phyloP scores from a whole-genome alignment of 2,329 filamentous ascomycete genomes.

The Cryphonectria japonica region DNA sequence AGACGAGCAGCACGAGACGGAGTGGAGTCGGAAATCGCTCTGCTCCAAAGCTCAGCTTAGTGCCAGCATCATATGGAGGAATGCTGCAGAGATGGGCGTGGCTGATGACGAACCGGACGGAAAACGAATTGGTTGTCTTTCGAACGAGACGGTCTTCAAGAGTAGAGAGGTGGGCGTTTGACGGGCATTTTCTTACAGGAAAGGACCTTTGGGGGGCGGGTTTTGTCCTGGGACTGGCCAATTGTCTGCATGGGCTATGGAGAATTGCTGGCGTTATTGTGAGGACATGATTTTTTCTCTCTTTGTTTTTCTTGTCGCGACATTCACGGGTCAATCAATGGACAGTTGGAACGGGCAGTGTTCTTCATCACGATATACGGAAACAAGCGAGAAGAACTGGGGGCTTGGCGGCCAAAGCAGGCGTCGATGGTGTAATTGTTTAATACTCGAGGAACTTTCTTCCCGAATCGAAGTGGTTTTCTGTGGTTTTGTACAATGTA shows the following conservation, averaged over 20 bases:
- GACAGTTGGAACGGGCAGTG: not conserved
- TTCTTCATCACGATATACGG: not conserved
- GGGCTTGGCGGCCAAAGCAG: not conserved
- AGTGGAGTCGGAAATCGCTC: no score
- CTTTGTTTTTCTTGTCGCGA: not conserved
- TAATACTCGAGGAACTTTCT: not conserved
- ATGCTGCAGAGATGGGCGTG: not conserved
- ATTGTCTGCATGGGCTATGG: not conserved
- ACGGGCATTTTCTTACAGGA: not conserved
- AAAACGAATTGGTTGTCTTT: not conserved
- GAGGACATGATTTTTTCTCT: not conserved
- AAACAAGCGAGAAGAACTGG: not conserved
- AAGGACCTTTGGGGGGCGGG: not conserved
- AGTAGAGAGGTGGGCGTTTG: not conserved
- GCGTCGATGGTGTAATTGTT: conserved; percentile 5
- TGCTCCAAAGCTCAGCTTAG: not conserved
- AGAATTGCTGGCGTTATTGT: not conserved
- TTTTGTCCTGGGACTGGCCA: not conserved
- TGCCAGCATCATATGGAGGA: not conserved
- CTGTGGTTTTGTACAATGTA: not conserved
- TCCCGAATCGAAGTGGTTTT: not conserved
- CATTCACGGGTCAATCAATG: not conserved
- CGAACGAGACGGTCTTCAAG: not conserved
- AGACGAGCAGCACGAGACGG: not conserved
- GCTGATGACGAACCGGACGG: not conserved